Evolutionary conservation across 495 filamentous ascomycete species (phyloP).

Genomic region (Extremus antarcticus): DNA sequence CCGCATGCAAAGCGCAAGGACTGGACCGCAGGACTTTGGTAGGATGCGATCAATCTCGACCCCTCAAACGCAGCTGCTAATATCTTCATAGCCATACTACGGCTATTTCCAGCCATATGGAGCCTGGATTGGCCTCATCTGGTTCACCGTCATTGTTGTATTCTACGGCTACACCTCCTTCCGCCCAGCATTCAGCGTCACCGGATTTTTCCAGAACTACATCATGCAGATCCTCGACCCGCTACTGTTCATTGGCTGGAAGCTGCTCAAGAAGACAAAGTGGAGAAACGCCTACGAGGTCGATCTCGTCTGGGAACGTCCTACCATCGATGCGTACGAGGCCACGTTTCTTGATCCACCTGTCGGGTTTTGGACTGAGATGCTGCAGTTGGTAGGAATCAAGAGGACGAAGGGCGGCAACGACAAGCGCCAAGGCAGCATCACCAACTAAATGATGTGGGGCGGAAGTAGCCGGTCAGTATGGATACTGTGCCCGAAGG

Average conservation of each 20-base stretch:
- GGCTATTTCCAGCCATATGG: conserved; percentile 51
- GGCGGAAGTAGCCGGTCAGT: neutral
- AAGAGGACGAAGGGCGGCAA: conserved; percentile 2
- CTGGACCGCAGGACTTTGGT: conserved; percentile 42
- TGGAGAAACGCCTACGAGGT: conserved; percentile 37
- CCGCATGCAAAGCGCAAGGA: conserved; percentile 48
- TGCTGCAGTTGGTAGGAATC: conserved; percentile 24
- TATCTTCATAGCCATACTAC: conserved; percentile 36
- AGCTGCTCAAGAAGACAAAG: conserved; percentile 45
- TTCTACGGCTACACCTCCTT: conserved; percentile 47
- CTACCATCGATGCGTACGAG: conserved; percentile 32
- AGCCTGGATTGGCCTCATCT: conserved; percentile 39
- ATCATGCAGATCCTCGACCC: conserved; percentile 47
- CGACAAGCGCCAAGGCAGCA: conserved; percentile 2
- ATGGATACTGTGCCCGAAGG: neutral
- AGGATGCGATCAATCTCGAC: neutral
- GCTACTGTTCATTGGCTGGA: conserved; percentile 48
- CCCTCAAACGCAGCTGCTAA: neutral
- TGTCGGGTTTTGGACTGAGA: conserved; percentile 36
- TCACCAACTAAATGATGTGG: neutral
- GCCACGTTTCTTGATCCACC: conserved; percentile 24
- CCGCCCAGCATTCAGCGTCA: conserved; percentile 39
- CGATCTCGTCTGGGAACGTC: conserved; percentile 47
- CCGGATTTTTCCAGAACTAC: conserved; percentile 48
- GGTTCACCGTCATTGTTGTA: conserved; percentile 37